A percentile compares a stretch with the other conserved stretches of the same genome.
Evolutionary conservation across 2,329 filamentous ascomycete species (phyloP).

Genomic region (Claviceps sp.): DNA sequence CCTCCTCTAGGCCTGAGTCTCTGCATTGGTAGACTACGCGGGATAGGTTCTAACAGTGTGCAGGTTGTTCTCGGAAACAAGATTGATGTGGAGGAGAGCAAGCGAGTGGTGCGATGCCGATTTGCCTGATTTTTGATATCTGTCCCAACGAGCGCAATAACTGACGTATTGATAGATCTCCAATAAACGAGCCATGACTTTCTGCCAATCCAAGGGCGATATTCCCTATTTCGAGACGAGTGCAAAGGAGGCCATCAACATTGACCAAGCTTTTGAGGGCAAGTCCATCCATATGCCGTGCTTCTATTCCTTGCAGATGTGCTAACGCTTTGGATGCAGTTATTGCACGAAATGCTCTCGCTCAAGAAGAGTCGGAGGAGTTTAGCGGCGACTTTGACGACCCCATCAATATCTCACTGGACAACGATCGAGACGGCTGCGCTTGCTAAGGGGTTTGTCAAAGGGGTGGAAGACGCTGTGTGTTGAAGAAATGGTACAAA

Average conservation of each 20-base stretch:
- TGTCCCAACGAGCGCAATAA: neutral
- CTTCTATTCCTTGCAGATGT: neutral
- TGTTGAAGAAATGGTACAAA: neutral
- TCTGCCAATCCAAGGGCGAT: slow-evolving; percentile 92
- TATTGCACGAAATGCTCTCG: slow-evolving; percentile 87
- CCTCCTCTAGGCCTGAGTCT: neutral
- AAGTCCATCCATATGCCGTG: slow-evolving; percentile 10
- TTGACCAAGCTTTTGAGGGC: slow-evolving; percentile 70
- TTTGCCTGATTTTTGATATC: neutral
- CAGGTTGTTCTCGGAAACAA: slow-evolving; percentile 96
- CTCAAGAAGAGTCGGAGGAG: slow-evolving; percentile 95
- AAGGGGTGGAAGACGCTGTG: slow-evolving; percentile 1
- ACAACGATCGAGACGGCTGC: slow-evolving; percentile 85
- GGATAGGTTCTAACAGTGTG: slow-evolving; percentile 10
- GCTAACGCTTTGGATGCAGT: slow-evolving; percentile 37
- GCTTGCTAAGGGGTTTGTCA: slow-evolving; percentile 51
- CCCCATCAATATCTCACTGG: slow-evolving; percentile 95
- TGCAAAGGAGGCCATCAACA: slow-evolving; percentile 96
- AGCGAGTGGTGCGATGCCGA: slow-evolving; percentile 57
- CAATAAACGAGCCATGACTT: slow-evolving; percentile 89
- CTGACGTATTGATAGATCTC: slow-evolving; percentile 49
- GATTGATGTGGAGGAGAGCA: slow-evolving; percentile 96
- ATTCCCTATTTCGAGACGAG: slow-evolving; percentile 99
- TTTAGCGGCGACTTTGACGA: slow-evolving; percentile 96
- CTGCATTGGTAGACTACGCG: no score